Percentiles rank a stretch among this genome's conserved stretches.
These are phyloP conservation scores for Boletus reticulatus DNA, from an alignment of 768 basidiomycete species.

Conservation along the genomic window DNA sequence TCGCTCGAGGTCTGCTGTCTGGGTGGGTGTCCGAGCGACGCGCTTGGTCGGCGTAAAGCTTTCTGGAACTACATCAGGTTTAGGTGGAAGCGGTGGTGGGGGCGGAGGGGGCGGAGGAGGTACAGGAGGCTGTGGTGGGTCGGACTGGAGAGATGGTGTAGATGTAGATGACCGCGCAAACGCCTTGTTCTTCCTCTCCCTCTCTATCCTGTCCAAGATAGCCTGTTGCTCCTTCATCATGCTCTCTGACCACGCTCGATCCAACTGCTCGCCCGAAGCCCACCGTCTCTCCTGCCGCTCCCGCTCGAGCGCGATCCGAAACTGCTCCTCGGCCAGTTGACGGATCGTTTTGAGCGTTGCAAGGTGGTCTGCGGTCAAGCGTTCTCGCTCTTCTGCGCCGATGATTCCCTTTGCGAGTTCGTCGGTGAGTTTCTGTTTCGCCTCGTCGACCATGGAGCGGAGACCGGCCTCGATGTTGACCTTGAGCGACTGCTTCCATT, in stretches of 20 bases:
- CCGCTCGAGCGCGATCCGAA: slow-evolving; percentile 39
- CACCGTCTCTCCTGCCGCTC: slow-evolving; percentile 52
- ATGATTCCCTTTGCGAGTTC: slow-evolving; percentile 47
- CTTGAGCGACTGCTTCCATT: slow-evolving; percentile 49
- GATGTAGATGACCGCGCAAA: neutral
- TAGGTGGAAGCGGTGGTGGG: neutral
- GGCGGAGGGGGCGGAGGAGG: neutral
- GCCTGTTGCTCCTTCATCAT: slow-evolving; percentile 39
- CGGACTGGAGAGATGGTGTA: slow-evolving; percentile 5
- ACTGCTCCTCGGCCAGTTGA: slow-evolving; percentile 46
- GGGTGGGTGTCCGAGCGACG: slow-evolving; percentile 18
- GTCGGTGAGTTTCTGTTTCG: slow-evolving; percentile 54
- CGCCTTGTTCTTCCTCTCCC: slow-evolving; percentile 29
- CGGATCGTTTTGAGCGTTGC: slow-evolving; percentile 44
- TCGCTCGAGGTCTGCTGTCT: slow-evolving; percentile 23
- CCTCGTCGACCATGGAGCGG: slow-evolving; percentile 49
- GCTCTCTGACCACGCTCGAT: slow-evolving; percentile 33
- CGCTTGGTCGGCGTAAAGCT: slow-evolving; percentile 10
- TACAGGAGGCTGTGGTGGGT: neutral
- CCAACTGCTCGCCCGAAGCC: slow-evolving; percentile 39
- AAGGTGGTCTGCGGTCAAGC: slow-evolving; percentile 39
- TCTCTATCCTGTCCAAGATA: slow-evolving; percentile 50
- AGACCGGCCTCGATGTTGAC: slow-evolving; percentile 51
- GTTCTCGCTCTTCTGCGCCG: slow-evolving; percentile 32
- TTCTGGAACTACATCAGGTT: slow-evolving; percentile 8